Percentiles rank a stretch among this genome's conserved stretches.
phyloP scores from a whole-genome alignment of 768 basidiomycete genomes.

The Psilocybe azurescens region DNA sequence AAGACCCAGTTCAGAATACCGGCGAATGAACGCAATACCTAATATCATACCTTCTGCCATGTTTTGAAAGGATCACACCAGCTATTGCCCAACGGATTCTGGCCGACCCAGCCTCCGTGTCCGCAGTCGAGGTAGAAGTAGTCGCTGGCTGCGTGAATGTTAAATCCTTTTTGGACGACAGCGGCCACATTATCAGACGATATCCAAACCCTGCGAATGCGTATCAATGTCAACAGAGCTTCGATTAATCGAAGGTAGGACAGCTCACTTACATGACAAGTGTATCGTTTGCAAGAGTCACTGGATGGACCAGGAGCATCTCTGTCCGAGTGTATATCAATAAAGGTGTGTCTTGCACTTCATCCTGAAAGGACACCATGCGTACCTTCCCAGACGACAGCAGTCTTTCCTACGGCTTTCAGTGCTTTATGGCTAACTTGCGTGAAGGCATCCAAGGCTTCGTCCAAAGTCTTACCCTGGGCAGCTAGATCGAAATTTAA shows the following conservation, averaged over 20 bases:
- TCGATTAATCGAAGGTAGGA: background rate
- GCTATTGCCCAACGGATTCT: constrained; percentile 51
- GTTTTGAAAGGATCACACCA: constrained; percentile 86
- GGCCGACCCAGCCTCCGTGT: constrained; percentile 71
- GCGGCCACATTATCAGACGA: constrained; percentile 60
- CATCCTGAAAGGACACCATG: no score
- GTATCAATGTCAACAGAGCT: background rate
- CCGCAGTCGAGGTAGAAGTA: constrained; percentile 88
- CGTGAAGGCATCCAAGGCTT: constrained; percentile 69
- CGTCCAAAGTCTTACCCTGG: constrained; percentile 56
- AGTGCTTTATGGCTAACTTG: constrained; percentile 61
- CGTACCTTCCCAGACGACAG: constrained; percentile 74
- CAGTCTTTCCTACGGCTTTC: constrained; percentile 61
- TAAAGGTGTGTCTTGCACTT: no score
- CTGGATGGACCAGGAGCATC: constrained; percentile 62
- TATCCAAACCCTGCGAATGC: constrained; percentile 65
- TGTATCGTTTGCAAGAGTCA: constrained; percentile 51
- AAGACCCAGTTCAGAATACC: background rate
- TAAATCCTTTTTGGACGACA: constrained; percentile 63
- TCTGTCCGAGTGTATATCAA: constrained; percentile 33
- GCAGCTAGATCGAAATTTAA: constrained; percentile 24
- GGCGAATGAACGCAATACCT: background rate
- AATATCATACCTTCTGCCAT: constrained; percentile 67
- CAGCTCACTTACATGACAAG: constrained; percentile 54
- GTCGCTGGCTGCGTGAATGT: constrained; percentile 73